phyloP scores from a whole-genome alignment of 2,329 filamentous ascomycete species.

The Ophiosphaerella korrae region DNA sequence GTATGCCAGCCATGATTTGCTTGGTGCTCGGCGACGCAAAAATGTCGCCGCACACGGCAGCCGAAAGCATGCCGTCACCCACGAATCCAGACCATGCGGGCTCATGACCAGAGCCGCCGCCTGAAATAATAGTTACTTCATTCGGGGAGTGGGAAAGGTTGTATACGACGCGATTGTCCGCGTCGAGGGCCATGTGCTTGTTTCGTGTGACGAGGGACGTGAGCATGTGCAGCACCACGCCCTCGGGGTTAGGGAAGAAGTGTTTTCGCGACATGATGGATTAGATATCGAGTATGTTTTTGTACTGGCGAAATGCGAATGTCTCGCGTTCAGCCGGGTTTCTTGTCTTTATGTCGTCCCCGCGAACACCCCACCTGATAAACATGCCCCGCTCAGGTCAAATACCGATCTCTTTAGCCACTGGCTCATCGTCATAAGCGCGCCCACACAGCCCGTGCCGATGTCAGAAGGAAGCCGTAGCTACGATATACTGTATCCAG shows the following conservation, averaged over 20 bases:
- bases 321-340: constrained; percentile 11
- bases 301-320: background rate
- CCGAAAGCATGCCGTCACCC: constrained; percentile 55
- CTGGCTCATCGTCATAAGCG: background rate
- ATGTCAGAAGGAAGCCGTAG: constrained; percentile 2
- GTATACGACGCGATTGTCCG: constrained; percentile 56
- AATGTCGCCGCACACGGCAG: constrained; percentile 55
- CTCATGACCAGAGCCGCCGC: constrained; percentile 56
- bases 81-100: constrained; percentile 57
- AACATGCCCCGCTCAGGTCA: constrained; percentile 10
- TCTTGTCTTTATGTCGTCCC: constrained; percentile 29
- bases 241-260: constrained; percentile 58
- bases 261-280: constrained; percentile 59
- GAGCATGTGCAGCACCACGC: constrained; percentile 57
- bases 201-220: constrained; percentile 55
- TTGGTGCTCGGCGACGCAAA: constrained; percentile 56
- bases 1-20: constrained; percentile 56
- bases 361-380: constrained; percentile 27
- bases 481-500: constrained; percentile 26
- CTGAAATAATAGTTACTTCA: constrained; percentile 54
- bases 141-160: constrained; percentile 50
- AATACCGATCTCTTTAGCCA: background rate
- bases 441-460: background rate
- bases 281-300: background rate
- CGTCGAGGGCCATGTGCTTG: constrained; percentile 50